phyloP scores from a whole-genome alignment of 106 monocot species.

The Dioscorea dumetorum region DNA sequence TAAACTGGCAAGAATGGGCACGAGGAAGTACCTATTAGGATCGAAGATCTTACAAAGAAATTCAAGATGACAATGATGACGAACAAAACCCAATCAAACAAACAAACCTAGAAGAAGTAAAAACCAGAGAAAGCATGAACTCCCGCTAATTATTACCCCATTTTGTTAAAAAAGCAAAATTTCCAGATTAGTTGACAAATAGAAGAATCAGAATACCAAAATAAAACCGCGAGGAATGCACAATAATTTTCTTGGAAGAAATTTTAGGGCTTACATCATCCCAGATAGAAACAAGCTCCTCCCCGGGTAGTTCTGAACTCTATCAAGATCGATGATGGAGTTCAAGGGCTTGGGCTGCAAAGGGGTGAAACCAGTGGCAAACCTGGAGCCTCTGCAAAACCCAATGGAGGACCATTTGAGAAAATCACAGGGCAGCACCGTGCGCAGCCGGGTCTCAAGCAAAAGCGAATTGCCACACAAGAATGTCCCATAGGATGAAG shows the following conservation, averaged over 20 bases:
- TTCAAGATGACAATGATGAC: too few relatives aligned
- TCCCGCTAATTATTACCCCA: too few relatives aligned
- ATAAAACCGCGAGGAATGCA: too few relatives aligned
- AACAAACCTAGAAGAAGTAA: neutral
- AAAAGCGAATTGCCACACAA: neutral
- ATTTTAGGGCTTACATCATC: slow-evolving; percentile 52
- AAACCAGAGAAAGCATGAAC: too few relatives aligned
- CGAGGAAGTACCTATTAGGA: neutral
- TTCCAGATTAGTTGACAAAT: too few relatives aligned
- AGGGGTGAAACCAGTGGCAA: slow-evolving; percentile 85
- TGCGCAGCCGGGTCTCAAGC: neutral
- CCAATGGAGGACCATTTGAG: slow-evolving; percentile 26
- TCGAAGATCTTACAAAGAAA: neutral
- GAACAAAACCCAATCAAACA: too few relatives aligned
- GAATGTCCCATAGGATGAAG: neutral
- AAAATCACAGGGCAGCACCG: slow-evolving; percentile 7
- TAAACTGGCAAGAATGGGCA: neutral
- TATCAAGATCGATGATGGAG: slow-evolving; percentile 73
- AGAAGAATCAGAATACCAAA: too few relatives aligned
- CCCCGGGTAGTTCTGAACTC: slow-evolving; percentile 38
- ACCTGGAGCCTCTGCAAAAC: slow-evolving; percentile 37
- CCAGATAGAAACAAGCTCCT: slow-evolving; percentile 81
- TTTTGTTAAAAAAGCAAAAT: too few relatives aligned
- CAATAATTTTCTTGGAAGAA: too few relatives aligned
- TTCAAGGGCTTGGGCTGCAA: slow-evolving; percentile 59